Evolutionary conservation across 257 asterid species (phyloP).

Genomic region (Penstemon newberryi): DNA sequence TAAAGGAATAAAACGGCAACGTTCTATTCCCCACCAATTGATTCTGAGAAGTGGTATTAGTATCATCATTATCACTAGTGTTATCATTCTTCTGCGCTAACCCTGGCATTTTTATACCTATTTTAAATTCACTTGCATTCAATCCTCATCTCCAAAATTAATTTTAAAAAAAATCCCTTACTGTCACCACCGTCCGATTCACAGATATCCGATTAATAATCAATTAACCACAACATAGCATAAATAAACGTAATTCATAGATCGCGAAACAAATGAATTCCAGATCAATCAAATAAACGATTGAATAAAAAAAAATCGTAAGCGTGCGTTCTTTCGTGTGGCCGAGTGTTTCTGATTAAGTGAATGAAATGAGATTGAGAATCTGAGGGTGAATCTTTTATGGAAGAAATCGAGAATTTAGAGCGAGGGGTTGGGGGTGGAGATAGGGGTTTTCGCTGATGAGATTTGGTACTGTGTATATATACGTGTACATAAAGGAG

Average conservation of each 20-base stretch:
- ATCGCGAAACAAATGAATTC: constrained; percentile 33
- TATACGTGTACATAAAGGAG: constrained; percentile 10
- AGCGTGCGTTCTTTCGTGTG: background rate
- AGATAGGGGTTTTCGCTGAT: constrained; percentile 50
- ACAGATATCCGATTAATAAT: constrained; percentile 27
- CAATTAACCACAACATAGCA: constrained; percentile 24
- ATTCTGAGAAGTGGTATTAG: constrained; percentile 32
- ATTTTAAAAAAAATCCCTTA: constrained; percentile 15
- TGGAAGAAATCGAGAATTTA: constrained; percentile 58
- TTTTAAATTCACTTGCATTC: constrained; percentile 40
- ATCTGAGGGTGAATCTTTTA: constrained; percentile 40
- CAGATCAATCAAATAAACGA: constrained; percentile 37
- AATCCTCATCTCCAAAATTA: constrained; percentile 41
- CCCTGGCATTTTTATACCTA: constrained; percentile 70
- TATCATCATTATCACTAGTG: constrained; percentile 29
- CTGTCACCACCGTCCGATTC: constrained; percentile 40
- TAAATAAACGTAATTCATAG: constrained; percentile 30
- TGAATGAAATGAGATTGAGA: constrained; percentile 34
- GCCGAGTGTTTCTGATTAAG: constrained; percentile 23
- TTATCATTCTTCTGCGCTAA: constrained; percentile 56
- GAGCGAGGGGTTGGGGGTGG: constrained; percentile 36
- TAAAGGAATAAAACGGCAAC: constrained; percentile 36
- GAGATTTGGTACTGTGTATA: constrained; percentile 46
- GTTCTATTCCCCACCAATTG: constrained; percentile 43
- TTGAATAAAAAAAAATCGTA: constrained; percentile 1